Percentiles rank a stretch among this genome's conserved stretches.
Conservation (phyloP, 2,329 filamentous ascomycete species). For the Ophiostoma montium region DNA sequence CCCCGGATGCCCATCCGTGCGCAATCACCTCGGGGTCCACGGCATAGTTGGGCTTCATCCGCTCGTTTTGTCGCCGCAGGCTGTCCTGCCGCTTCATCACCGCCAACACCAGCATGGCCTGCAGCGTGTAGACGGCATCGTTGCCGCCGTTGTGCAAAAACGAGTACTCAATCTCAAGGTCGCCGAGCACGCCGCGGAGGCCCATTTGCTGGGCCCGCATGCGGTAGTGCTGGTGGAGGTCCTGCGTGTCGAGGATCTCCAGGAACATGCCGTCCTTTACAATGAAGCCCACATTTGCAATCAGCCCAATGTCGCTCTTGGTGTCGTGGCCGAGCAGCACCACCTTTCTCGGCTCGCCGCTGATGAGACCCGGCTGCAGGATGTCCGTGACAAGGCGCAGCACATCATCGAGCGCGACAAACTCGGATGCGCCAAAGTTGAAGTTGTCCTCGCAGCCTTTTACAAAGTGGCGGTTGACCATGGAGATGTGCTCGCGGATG, state of each 20-base stretch:
- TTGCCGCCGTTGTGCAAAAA: constrained; percentile 81
- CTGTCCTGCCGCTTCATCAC: constrained; percentile 21
- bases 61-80: constrained; percentile 10
- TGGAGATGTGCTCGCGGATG: constrained; percentile 51
- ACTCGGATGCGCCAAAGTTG: constrained; percentile 48
- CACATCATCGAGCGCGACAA: constrained; percentile 24
- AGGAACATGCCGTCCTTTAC: constrained; percentile 39
- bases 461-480: constrained; percentile 50
- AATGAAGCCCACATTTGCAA: constrained; percentile 51
- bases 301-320: constrained; percentile 51
- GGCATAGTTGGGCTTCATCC: background rate
- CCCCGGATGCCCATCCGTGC: constrained; percentile 19
- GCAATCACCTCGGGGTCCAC: constrained; percentile 5
- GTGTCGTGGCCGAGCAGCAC: constrained; percentile 71
- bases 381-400: constrained; percentile 18
- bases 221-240: constrained; percentile 51
- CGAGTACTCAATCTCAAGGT: constrained; percentile 47
- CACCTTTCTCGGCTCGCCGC: constrained; percentile 27
- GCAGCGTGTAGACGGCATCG: constrained; percentile 67
- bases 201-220: constrained; percentile 37
- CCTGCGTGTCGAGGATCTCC: constrained; percentile 58
- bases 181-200: constrained; percentile 45
- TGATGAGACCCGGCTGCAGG: constrained; percentile 4
- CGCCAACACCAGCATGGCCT: constrained; percentile 53
- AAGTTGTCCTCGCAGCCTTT: constrained; percentile 30